Percentiles rank a stretch among this genome's conserved stretches.
phyloP scores from a whole-genome alignment of 2,329 filamentous ascomycete genomes.

The Botryotinia convoluta region DNA sequence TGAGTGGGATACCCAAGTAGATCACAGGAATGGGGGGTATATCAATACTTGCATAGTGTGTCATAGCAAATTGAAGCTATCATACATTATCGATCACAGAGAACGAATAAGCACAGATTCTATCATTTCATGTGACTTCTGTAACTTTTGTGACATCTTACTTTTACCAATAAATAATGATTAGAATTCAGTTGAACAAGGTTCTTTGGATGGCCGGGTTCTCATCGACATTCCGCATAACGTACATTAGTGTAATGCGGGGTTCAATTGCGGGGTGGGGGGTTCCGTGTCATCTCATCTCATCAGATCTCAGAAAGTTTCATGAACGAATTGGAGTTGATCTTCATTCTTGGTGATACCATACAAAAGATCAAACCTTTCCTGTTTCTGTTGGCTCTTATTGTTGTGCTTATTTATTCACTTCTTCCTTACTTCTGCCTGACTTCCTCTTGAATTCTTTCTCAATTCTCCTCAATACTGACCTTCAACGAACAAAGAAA shows the following conservation, averaged over 20 bases:
- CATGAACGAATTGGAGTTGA: not conserved
- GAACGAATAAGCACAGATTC: not conserved
- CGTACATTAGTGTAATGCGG: conserved; percentile 16
- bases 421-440: not conserved
- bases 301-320: not conserved
- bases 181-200: not conserved
- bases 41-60: not conserved
- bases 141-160: not conserved
- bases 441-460: not conserved
- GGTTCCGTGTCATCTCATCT: not conserved
- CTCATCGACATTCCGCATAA: not conserved
- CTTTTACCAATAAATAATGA: not conserved
- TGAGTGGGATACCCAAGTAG: not conserved
- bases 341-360: not conserved
- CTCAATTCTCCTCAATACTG: not conserved
- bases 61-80: not conserved
- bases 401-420: not conserved
- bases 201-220: not conserved
- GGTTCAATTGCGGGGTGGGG: conserved; percentile 9
- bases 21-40: not conserved
- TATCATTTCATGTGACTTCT: not conserved
- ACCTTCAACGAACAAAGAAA: not conserved
- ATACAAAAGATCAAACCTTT: not conserved
- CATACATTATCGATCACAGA: not conserved
- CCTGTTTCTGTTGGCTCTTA: not conserved